Conservation (phyloP, 352 stramenopile genomes). For the Elongisporangium senticosum region DNA sequence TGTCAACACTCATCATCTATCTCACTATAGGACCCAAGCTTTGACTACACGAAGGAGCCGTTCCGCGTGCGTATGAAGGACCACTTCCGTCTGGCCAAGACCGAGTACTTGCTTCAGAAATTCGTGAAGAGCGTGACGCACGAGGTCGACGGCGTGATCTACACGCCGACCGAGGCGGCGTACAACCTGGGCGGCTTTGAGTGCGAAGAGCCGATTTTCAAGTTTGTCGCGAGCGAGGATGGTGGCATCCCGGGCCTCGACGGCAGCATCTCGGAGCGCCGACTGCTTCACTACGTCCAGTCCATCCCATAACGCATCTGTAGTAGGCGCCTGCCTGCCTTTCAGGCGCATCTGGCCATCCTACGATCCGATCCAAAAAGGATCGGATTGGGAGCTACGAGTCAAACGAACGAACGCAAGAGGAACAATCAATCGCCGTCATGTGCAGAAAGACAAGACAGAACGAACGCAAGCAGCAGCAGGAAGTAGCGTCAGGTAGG, state of each 20-base stretch:
- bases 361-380: no score
- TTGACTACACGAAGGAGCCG: conserved; percentile 74
- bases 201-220: conserved; percentile 81
- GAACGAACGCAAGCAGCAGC: no score
- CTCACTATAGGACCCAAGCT: conserved; percentile 59
- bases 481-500: no score
- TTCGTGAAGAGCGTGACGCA: conserved; percentile 85
- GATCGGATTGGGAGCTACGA: no score
- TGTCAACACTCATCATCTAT: no score
- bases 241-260: conserved; percentile 76
- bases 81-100: conserved; percentile 83
- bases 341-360: no score
- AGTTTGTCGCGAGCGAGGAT: conserved; percentile 84
- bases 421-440: no score
- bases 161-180: conserved; percentile 73
- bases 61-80: conserved; percentile 89
- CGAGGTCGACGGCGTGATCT: conserved; percentile 84
- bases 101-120: conserved; percentile 80
- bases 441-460: no score
- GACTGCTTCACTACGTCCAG: conserved; percentile 76
- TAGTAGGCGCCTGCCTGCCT: no score
- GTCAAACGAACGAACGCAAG: no score
- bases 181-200: conserved; percentile 86
- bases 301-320: conserved; percentile 25
- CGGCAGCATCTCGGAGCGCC: conserved; percentile 72